A percentile compares a stretch with the other conserved stretches of the same genome.
Conservation (phyloP, 768 basidiomycete genomes). For the Calocybe cyanea region DNA sequence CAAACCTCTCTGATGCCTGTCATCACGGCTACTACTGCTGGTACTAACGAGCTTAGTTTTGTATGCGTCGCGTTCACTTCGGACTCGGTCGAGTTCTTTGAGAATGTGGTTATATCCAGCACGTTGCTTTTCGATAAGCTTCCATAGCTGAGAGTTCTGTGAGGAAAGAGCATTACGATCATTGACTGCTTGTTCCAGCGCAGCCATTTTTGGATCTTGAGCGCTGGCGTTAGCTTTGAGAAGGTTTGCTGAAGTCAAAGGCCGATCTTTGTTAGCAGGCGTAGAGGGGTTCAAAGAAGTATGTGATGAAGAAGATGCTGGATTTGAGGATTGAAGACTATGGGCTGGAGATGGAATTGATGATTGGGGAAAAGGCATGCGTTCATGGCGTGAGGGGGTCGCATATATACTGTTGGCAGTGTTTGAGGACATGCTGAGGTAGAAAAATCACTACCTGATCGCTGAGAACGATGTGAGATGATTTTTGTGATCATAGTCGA, state of each 20-base stretch:
- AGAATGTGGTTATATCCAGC: conserved; percentile 73
- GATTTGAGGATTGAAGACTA: conserved; percentile 15
- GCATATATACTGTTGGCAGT: conserved; percentile 18
- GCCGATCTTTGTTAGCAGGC: conserved; percentile 17
- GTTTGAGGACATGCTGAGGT: conserved; percentile 17
- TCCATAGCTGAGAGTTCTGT: conserved; percentile 93
- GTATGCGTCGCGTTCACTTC: conserved; percentile 74
- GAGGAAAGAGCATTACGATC: conserved; percentile 79
- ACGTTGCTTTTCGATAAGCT: conserved; percentile 90
- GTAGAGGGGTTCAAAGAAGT: conserved; percentile 8
- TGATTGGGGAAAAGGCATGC: conserved; percentile 32
- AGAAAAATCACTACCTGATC: too few species aligned
- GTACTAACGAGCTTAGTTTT: conserved; percentile 41
- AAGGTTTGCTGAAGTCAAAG: conserved; percentile 28
- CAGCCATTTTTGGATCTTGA: conserved; percentile 54
- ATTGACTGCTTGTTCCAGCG: conserved; percentile 71
- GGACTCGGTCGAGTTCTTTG: conserved; percentile 83
- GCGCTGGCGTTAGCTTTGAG: conserved; percentile 51
- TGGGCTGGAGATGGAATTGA: conserved; percentile 31
- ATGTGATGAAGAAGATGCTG: conserved; percentile 9
- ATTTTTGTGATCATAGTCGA: too few species aligned
- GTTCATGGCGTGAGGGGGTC: conserved; percentile 31
- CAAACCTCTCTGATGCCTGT: conserved; percentile 25
- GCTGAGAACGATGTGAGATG: too few species aligned
- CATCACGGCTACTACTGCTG: conserved; percentile 20